A percentile compares a stretch with the other conserved stretches of the same genome.
phyloP scores from a whole-genome alignment of 768 basidiomycete species.

The Hirschioporus abietinus region DNA sequence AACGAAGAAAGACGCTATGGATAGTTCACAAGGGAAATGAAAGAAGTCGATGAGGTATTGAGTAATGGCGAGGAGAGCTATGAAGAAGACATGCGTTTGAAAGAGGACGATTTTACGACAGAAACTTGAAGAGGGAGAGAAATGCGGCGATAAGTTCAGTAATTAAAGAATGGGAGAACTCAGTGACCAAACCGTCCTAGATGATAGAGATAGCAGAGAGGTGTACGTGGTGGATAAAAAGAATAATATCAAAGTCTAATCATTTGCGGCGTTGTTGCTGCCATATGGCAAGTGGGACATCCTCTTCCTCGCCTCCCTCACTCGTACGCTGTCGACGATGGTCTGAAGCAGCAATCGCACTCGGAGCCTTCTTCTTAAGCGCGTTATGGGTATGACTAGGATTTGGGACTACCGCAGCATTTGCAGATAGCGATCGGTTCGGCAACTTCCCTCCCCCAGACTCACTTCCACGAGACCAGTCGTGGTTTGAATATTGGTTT shows the following conservation, averaged over 20 bases:
- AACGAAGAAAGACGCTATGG: not conserved
- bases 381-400: conserved; percentile 39
- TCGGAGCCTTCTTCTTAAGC: conserved; percentile 63
- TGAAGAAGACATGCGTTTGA: not conserved
- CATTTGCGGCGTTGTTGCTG: conserved; percentile 67
- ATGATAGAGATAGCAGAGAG: not conserved
- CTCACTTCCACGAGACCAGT: conserved; percentile 12
- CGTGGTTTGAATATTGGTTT: not conserved
- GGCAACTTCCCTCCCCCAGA: conserved; percentile 34
- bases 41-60: not conserved
- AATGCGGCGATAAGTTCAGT: not conserved
- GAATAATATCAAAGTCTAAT: conserved; percentile 11
- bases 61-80: not conserved
- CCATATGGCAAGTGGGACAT: conserved; percentile 73
- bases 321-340: conserved; percentile 38
- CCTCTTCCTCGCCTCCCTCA: conserved; percentile 64
- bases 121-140: not conserved
- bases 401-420: conserved; percentile 31
- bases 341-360: conserved; percentile 40
- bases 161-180: not conserved
- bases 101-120: not conserved
- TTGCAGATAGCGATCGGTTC: conserved; percentile 69
- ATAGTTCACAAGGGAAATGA: not conserved
- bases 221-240: not conserved
- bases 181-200: not conserved